Evolutionary conservation across 1,284 basidiomycete species (phyloP).

Genomic region (Termitomyces sp.): DNA sequence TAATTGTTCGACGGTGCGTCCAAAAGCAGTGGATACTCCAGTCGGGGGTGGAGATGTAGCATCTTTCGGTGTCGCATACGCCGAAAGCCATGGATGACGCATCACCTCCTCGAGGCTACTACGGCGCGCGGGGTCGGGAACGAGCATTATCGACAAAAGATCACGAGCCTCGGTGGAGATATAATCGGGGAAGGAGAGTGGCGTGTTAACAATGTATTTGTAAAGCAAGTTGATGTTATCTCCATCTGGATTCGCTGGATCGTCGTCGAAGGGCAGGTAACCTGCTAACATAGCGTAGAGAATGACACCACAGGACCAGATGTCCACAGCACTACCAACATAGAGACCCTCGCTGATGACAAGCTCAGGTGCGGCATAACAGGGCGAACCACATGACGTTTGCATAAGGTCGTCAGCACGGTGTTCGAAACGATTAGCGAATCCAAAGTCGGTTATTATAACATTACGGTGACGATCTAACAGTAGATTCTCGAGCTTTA

Average conservation of each 20-base stretch:
- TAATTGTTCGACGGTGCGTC: conserved; percentile 70
- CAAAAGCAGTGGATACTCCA: conserved; percentile 45
- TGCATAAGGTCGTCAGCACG: conserved; percentile 95
- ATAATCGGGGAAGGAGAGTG: conserved; percentile 92
- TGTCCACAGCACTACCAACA: conserved; percentile 97
- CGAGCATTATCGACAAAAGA: conserved; percentile 72
- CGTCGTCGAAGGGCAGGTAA: conserved; percentile 99
- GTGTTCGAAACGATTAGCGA: conserved; percentile 96
- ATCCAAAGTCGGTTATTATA: conserved; percentile 99
- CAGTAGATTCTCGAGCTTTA: conserved; percentile 97
- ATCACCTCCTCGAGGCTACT: conserved; percentile 75
- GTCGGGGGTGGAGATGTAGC: conserved; percentile 20
- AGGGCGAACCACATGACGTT: conserved; percentile 95
- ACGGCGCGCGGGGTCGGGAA: conserved; percentile 79
- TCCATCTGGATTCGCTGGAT: conserved; percentile 97
- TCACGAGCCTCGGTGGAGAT: conserved; percentile 76
- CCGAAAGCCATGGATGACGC: conserved; percentile 78
- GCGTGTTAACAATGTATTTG: conserved; percentile 98
- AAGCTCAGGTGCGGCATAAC: conserved; percentile 98
- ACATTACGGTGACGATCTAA: conserved; percentile 97
- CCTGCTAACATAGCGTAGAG: conserved; percentile 99
- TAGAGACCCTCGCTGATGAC: conserved; percentile 98
- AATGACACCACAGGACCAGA: conserved; percentile 99
- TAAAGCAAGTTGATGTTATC: conserved; percentile 99
- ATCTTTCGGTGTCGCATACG: conserved; percentile 41